Evolutionary conservation across 1,284 basidiomycete species (phyloP).

Genomic region (Vanrija sp.): DNA sequence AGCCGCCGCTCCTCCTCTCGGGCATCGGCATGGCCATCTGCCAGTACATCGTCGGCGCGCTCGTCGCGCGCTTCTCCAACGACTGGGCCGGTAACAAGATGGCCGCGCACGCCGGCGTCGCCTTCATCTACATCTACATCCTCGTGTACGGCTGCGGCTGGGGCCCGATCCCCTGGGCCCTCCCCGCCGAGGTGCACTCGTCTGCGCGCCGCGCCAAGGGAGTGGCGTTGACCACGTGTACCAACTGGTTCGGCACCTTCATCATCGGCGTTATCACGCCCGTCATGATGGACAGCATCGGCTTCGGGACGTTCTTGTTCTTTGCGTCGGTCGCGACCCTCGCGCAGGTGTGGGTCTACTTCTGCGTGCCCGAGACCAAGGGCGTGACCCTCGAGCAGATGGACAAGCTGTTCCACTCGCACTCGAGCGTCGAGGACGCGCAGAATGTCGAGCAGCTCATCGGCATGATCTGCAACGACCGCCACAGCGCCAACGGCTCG

Average conservation of each 20-base stretch:
- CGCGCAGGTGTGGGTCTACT: conserved; percentile 15
- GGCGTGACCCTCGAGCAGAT: conserved; percentile 26
- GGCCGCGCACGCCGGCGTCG: conserved; percentile 27
- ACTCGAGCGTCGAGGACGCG: conserved; percentile 1
- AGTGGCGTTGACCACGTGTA: conserved; percentile 31
- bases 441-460: background rate
- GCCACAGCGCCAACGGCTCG: too few species aligned
- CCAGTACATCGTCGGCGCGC: conserved; percentile 26
- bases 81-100: conserved; percentile 20
- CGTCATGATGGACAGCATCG: conserved; percentile 18
- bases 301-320: conserved; percentile 32
- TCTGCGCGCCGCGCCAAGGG: conserved; percentile 34
- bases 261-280: conserved; percentile 59
- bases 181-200: conserved; percentile 34
- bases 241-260: conserved; percentile 62
- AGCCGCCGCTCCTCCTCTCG: conserved; percentile 32
- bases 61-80: conserved; percentile 24
- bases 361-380: conserved; percentile 30
- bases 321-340: conserved; percentile 21
- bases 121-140: conserved; percentile 26
- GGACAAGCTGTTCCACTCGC: conserved; percentile 21
- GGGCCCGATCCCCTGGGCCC: conserved; percentile 29
- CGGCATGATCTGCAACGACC: too few species aligned
- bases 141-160: conserved; percentile 7
- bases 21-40: conserved; percentile 12